Base-by-base conservation (phyloP, 2,329 filamentous ascomycete genomes). In the Ustilaginoidea virens region DNA sequence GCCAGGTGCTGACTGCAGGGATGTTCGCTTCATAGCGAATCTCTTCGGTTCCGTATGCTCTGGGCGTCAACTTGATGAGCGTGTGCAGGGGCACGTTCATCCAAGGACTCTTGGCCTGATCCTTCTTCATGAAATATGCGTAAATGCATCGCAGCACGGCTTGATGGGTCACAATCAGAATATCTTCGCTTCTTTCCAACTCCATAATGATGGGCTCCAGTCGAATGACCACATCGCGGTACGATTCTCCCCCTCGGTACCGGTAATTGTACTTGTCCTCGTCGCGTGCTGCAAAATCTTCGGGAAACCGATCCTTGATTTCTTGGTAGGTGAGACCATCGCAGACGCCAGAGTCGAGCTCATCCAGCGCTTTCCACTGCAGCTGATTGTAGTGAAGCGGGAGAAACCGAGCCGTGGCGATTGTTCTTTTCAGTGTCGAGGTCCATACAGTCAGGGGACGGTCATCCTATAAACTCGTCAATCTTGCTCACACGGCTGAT, bases 191-290 rank as follows among this genome's bases (percentile, higher is more conserved):
- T 37, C 90, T 74, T 55, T 98, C 90, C 29, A 98, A 66, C 52
- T 98, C 90, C 90, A 98, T 98, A 58, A 98, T 98, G 56, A 98
- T 98, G 36, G 90, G 90, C 49, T 98, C 90, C 1, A 98, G 74
- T 1, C 90, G 83, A 45, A 94, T 96, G 23, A 98, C 90, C 1
- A 98, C 87, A 47, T 98, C 90, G 32, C 87, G 81, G 53, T 98
- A 77, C 36, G 81, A 92, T 58, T 98, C 90, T 30, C 90, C 90
- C 37, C 90, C 90, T 5, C 90, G 78, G 56, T 98, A 98, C 33
- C 90, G 83, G 59, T 98, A 98, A 61, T 98, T 96, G 70, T 96
- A 96, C 57, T 98, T 98, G 64, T 98, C 90, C 41, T 93, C 83
- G 53, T 98, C 90, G 37, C 90, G 82, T 19, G 87, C 85, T 28